These are phyloP conservation scores for Puccinia hordei DNA, from an alignment of 1,284 basidiomycete genomes.

Conservation along the genomic window DNA sequence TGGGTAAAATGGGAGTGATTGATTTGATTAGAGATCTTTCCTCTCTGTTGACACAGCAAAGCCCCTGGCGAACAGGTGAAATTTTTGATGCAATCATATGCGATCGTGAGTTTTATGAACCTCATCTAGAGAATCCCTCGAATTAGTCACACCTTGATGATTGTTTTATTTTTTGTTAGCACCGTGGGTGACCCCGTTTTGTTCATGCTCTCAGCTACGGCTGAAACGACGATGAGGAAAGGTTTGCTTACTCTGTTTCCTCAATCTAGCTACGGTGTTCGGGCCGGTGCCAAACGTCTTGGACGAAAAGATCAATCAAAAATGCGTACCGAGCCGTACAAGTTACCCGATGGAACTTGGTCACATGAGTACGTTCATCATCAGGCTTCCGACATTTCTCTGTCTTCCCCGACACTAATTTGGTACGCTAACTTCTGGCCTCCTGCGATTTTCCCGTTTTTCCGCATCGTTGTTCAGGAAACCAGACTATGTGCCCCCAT, in stretches of 20 bases:
- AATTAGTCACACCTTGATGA: background rate
- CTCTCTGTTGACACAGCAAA: slow-evolving; percentile 59
- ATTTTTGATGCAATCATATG: slow-evolving; percentile 93
- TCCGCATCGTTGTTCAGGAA: slow-evolving; percentile 51
- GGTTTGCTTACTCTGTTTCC: slow-evolving; percentile 3
- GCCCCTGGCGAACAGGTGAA: slow-evolving; percentile 83
- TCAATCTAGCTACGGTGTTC: slow-evolving; percentile 72
- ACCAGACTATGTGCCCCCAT: slow-evolving; percentile 60
- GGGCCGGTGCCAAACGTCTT: slow-evolving; percentile 91
- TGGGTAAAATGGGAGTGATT: background rate
- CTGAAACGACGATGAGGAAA: background rate
- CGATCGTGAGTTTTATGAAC: slow-evolving; percentile 65
- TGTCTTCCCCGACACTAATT: background rate
- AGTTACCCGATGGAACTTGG: slow-evolving; percentile 58
- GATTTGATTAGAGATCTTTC: background rate
- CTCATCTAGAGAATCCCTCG: background rate
- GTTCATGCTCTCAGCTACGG: background rate
- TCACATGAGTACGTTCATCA: slow-evolving; percentile 53
- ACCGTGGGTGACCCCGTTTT: slow-evolving; percentile 51
- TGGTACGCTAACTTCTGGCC: background rate
- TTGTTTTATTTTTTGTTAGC: background rate
- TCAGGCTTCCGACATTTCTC: too few relatives aligned
- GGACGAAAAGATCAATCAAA: slow-evolving; percentile 66
- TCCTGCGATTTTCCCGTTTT: background rate
- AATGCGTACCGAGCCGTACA: slow-evolving; percentile 56